These are phyloP conservation scores for Pistacia integerrima DNA, from an alignment of 345 rosid genomes.

Conservation along the genomic window DNA sequence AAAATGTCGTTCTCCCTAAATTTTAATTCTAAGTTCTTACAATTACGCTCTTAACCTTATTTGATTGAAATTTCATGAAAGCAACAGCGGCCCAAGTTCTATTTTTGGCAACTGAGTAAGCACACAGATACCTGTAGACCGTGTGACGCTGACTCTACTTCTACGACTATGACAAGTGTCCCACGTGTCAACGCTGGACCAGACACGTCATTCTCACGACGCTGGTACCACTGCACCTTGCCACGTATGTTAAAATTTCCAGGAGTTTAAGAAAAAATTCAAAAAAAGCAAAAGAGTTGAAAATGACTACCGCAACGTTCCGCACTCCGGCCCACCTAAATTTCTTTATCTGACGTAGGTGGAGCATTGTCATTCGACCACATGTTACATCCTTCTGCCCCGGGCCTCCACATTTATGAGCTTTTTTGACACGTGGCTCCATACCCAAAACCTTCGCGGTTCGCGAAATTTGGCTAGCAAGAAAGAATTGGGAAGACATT, in stretches of 20 bases:
- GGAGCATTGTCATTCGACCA: neutral
- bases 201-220: neutral
- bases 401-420: conserved; percentile 19
- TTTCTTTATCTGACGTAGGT: neutral
- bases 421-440: conserved; percentile 24
- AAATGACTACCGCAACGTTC: neutral
- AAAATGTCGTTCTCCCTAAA: no score
- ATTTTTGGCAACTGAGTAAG: neutral
- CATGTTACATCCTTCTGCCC: neutral
- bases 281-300: neutral
- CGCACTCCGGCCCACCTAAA: neutral
- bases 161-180: neutral
- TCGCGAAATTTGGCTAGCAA: conserved; percentile 14
- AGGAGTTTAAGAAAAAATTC: neutral
- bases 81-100: neutral
- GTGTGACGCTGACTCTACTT: neutral
- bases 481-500: conserved; percentile 8
- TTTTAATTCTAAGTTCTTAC: no score
- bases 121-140: neutral
- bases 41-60: no score
- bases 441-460: neutral
- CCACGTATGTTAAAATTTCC: conserved; percentile 20
- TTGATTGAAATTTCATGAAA: neutral
- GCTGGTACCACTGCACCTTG: neutral
- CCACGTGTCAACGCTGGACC: conserved; percentile 14